A percentile compares a stretch with the other conserved stretches of the same genome.
Evolutionary conservation across 2,329 filamentous ascomycete genomes (phyloP).

Genomic region (Sporothrix humicola): DNA sequence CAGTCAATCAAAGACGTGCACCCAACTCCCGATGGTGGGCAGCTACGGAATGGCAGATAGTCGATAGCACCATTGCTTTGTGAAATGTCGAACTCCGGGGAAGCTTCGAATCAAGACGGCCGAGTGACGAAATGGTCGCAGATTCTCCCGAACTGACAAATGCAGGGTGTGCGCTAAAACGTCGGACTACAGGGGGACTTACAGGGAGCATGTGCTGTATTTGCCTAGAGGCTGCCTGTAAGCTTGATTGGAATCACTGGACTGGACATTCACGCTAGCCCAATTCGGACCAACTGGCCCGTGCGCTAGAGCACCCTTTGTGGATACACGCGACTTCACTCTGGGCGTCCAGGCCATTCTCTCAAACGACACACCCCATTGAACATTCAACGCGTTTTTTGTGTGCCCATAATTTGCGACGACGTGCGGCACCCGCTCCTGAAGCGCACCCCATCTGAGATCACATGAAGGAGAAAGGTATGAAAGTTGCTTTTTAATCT

Average conservation of each 20-base stretch:
- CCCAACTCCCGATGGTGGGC: not conserved
- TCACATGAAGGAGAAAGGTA: not conserved
- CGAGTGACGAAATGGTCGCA: conserved; percentile 14
- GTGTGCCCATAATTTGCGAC: conserved; percentile 13
- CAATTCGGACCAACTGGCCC: not conserved
- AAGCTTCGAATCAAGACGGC: not conserved
- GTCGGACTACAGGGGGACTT: not conserved
- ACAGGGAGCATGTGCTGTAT: not conserved
- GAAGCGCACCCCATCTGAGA: not conserved
- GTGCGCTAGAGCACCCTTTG: not conserved
- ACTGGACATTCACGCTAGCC: not conserved
- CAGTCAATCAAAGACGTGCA: too few relatives aligned
- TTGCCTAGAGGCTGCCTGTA: too few relatives aligned
- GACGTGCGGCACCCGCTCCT: not conserved
- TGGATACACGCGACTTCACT: conserved; percentile 26
- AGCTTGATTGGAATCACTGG: too few relatives aligned
- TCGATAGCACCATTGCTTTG: conserved; percentile 29
- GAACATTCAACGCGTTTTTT: conserved; percentile 13
- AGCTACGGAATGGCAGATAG: not conserved
- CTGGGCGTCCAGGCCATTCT: not conserved
- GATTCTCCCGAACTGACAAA: conserved; percentile 28
- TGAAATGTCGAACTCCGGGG: conserved; percentile 32
- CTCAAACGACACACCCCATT: not conserved
- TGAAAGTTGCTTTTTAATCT: not conserved
- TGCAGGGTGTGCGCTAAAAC: not conserved